Percentiles rank a stretch among this genome's conserved stretches.
Evolutionary conservation across 2,329 filamentous ascomycete genomes (phyloP).

Genomic region (Paraphoma sp.): DNA sequence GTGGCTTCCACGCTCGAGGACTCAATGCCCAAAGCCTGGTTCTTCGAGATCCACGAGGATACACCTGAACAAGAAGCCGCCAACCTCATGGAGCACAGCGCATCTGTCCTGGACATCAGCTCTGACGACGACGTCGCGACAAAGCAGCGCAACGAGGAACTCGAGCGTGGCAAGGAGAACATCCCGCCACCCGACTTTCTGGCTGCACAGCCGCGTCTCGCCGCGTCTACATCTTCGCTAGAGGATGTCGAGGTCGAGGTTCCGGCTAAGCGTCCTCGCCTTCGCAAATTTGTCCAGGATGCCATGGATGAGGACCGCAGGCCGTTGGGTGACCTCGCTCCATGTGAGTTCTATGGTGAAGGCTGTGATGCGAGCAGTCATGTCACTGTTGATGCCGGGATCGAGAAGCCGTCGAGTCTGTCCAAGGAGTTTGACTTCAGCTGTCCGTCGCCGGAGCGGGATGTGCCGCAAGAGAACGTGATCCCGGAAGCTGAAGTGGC

Average conservation of each 20-base stretch:
- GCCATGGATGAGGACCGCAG: slow-evolving; percentile 50
- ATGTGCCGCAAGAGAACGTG: slow-evolving; percentile 5
- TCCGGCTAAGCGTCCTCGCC: slow-evolving; percentile 36
- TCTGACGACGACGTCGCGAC: slow-evolving; percentile 79
- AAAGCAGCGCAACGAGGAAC: slow-evolving; percentile 62
- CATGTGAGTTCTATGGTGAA: slow-evolving; percentile 49
- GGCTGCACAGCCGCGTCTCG: slow-evolving; percentile 21
- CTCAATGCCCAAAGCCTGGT: slow-evolving; percentile 70
- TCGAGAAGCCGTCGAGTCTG: slow-evolving; percentile 44
- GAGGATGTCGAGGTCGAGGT: slow-evolving; percentile 19
- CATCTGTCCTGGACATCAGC: slow-evolving; percentile 84
- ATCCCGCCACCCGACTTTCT: slow-evolving; percentile 70
- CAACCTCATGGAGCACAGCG: slow-evolving; percentile 90
- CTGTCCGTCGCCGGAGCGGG: slow-evolving; percentile 13
- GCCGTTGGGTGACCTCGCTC: slow-evolving; percentile 44
- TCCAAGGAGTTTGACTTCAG: slow-evolving; percentile 43
- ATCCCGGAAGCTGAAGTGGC: not conserved
- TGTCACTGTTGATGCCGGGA: slow-evolving; percentile 44
- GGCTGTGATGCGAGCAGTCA: slow-evolving; percentile 44
- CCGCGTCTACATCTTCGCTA: slow-evolving; percentile 10
- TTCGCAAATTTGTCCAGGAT: slow-evolving; percentile 39
- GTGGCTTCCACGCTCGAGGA: slow-evolving; percentile 54
- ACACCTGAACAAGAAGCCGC: slow-evolving; percentile 88
- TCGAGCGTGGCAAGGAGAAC: slow-evolving; percentile 85
- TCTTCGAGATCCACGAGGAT: slow-evolving; percentile 95